Evolutionary conservation across 2,329 filamentous ascomycete genomes (phyloP).

Genomic region (Sporothrix protearum): DNA sequence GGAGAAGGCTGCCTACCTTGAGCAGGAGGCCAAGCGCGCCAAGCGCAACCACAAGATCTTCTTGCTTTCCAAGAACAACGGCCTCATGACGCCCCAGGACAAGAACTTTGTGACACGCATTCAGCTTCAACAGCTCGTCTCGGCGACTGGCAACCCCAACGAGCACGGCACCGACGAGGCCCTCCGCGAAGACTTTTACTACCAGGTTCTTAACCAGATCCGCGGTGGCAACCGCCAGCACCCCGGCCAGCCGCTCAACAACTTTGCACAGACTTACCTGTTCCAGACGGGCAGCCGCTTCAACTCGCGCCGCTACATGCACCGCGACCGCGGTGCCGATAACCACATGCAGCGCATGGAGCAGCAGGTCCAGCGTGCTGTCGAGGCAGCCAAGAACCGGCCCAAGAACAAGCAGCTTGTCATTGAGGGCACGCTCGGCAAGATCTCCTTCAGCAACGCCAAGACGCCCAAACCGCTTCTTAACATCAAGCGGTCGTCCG

Average conservation of each 20-base stretch:
- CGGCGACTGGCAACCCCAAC: slow-evolving; percentile 81
- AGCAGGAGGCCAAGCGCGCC: slow-evolving; percentile 88
- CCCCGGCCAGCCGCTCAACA: slow-evolving; percentile 86
- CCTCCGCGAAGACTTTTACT: slow-evolving; percentile 93
- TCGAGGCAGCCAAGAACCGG: slow-evolving; percentile 94
- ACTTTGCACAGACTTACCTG: slow-evolving; percentile 96
- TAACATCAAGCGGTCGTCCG: slow-evolving; percentile 73
- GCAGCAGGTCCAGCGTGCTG: slow-evolving; percentile 94
- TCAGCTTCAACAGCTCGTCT: slow-evolving; percentile 91
- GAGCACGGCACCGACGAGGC: slow-evolving; percentile 77
- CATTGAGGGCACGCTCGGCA: slow-evolving; percentile 91
- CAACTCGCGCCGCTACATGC: slow-evolving; percentile 67
- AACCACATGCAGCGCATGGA: slow-evolving; percentile 99
- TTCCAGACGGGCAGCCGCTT: slow-evolving; percentile 89
- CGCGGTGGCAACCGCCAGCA: slow-evolving; percentile 85
- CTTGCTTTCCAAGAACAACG: slow-evolving; percentile 87
- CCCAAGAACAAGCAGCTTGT: slow-evolving; percentile 97
- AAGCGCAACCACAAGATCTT: slow-evolving; percentile 99
- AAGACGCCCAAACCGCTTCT: slow-evolving; percentile 94
- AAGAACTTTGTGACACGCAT: slow-evolving; percentile 99
- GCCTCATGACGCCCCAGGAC: slow-evolving; percentile 97
- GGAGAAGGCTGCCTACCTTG: slow-evolving; percentile 76
- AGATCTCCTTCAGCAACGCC: slow-evolving; percentile 98
- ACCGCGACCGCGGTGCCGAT: slow-evolving; percentile 69
- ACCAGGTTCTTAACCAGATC: slow-evolving; percentile 95